Evolutionary conservation across 176 grass and related monocot genomes (phyloP).

Genomic region (Cocos nucifera): DNA sequence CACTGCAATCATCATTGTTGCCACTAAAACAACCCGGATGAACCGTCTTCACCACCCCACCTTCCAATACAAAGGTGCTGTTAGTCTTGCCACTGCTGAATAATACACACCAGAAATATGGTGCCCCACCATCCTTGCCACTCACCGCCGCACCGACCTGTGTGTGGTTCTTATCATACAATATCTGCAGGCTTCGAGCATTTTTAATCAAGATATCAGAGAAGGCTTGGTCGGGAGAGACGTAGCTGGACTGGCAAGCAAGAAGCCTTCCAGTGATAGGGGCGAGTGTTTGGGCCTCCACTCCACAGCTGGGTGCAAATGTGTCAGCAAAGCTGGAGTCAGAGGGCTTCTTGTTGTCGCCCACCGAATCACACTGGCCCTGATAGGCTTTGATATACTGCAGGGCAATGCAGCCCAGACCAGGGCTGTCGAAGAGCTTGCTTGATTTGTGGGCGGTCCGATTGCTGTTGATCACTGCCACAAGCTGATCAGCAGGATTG

Average conservation of each 20-base stretch:
- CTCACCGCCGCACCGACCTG: slow-evolving; percentile 62
- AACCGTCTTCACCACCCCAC: slow-evolving; percentile 52
- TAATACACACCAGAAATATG: slow-evolving; percentile 85
- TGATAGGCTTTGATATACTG: slow-evolving; percentile 83
- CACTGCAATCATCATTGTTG: slow-evolving; percentile 60
- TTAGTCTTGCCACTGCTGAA: slow-evolving; percentile 69
- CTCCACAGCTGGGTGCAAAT: slow-evolving; percentile 72
- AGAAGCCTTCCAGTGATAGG: slow-evolving; percentile 75
- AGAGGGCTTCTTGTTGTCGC: slow-evolving; percentile 48
- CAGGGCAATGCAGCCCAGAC: slow-evolving; percentile 79
- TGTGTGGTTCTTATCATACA: slow-evolving; percentile 74
- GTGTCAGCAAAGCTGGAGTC: slow-evolving; percentile 55
- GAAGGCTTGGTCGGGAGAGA: slow-evolving; percentile 34
- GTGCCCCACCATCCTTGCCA: slow-evolving; percentile 38
- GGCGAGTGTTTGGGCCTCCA: slow-evolving; percentile 44
- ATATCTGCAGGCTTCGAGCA: slow-evolving; percentile 36
- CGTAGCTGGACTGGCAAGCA: slow-evolving; percentile 64
- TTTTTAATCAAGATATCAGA: slow-evolving; percentile 42
- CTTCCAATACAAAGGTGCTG: slow-evolving; percentile 58
- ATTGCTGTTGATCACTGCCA: slow-evolving; percentile 64
- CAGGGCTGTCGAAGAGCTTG: slow-evolving; percentile 51
- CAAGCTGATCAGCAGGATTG: slow-evolving; percentile 73
- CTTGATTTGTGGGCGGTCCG: slow-evolving; percentile 64
- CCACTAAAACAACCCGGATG: slow-evolving; percentile 77
- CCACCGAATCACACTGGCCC: slow-evolving; percentile 57